Evolutionary conservation across 352 stramenopile species (phyloP), one percentile per base, ranked within the genome.

Genomic region (Pythium diclinum): DNA sequence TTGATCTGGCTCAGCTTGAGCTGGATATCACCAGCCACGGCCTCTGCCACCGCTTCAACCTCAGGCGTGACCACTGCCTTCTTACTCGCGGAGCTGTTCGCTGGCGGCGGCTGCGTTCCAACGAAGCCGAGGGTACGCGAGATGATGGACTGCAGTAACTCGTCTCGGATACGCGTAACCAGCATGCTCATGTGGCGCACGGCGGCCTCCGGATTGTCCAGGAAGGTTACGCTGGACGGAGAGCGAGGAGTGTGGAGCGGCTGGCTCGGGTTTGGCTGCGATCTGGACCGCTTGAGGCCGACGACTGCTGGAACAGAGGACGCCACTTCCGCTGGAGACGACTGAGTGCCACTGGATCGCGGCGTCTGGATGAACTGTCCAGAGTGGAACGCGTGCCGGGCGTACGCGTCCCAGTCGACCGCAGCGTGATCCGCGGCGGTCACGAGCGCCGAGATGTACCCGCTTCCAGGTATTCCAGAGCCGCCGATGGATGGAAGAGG

Each of bases 111-210:
- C 56, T 87, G 80, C 8, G 86, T 70, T 17, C 81, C 76, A 30
- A 92, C 68, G 44, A 92, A 91, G 17, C 73, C 71, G 48, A 88
- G 76, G 28, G 89, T 85, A 21, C 84, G 78, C 9, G 74, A 69
- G 55, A 85, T 85, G 62, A 92, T 91, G 61, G 79, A 87, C 14
- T 72, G 72, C 7, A 92, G 62, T 48, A 92, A 66, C 14, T 89
- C 84, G 8, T 69, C 56, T 14, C 84, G 81, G 33, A 88, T 88
- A 57, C 89, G 72, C 14, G 76, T 67, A 6, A 85, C 82, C 21
- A 85, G 74, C 21, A 73, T 69, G 63, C 80, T 91, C 49, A 92
- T 58, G 48, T 89, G 80, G 6, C 80, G 81, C 28, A 91, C 84
- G 0, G 80, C 84, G 6, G 74, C 80, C 23, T 88, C 81, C 0